Base-by-base conservation (phyloP, 371 early-diverging fungal species). In the Capillidium heterosporum region DNA sequence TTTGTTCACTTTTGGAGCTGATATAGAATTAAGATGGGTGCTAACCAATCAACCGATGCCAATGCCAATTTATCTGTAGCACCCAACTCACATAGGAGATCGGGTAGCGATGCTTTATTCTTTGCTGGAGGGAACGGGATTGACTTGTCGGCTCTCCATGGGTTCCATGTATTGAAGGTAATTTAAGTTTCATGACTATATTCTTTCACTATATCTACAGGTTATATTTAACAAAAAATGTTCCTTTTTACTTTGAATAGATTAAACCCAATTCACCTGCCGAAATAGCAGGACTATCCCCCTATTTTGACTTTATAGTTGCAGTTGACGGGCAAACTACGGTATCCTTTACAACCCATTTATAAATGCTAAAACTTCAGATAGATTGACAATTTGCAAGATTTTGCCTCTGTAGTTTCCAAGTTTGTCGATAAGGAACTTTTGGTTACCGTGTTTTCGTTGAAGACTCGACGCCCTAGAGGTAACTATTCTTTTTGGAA, bases 301-400 rank as follows among this genome's bases (percentile, higher is more conserved):
- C 81, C 11, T 86, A 80, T 63, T 86, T 86, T 63, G 85, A 84
- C 63, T 85, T 81, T 56, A 79, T 86, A 59, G 71, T 80, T 17
- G 68, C 71, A 23, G 71, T 83, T 58, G 77, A 85, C 48, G 82
- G 79, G 19, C 63, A 69, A 39, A 63, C 71, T 42, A 65, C 81
- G 57, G 78, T 76, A 67, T 47, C 53, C n/a, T n/a, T n/a, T 46
- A 48, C 13, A 35, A 35, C 13, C 13, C 5, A 42, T 26, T 15
- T 48, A 29, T 5, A 31, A 40, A 24, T 32, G 35, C 28, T 53
- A n/a, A 43, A 31, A 23, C 42, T 28, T 19, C 19, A 17, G 11
- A 26, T 46, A 46, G 43, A 11, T 42, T 46, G 27, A 23, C 2
- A 57, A 41, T 39, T 13, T 47, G 24, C 19, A 57, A 47, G 57